Evolutionary conservation across 2,329 filamentous ascomycete species (phyloP), one percentile per base, ranked within the genome.

Genomic region (Sclerotinia glacialis): DNA sequence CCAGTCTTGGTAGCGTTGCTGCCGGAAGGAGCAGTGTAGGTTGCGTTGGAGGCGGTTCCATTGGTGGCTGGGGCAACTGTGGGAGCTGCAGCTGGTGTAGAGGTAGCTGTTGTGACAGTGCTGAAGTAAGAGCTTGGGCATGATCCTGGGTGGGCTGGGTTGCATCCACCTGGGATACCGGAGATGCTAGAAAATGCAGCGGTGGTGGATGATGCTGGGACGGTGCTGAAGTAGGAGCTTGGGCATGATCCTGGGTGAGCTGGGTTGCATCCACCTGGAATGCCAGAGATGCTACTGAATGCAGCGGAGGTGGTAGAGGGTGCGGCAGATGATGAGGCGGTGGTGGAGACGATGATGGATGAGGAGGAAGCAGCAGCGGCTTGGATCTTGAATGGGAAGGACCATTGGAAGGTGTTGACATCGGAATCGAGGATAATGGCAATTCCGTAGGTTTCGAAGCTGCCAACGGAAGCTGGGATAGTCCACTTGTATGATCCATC

Each of bases 381-480:
- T 11, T 65, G 55, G 62, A 77, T 72, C 64, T 71, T 69, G 74
- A 89, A 89, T 72, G 85, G 85, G 79, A 82, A 83, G 66, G 84
- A 86, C 82, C 83, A 88, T 81, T 89, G 85, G 82, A 85, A 86
- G 74, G 81, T 77, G 74, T 81, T 76, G 14, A 60, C 69, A 28
- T 78, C 64, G 9, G 46, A 77, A 71, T 83, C 81, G 46, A 82
- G 79, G 69, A 76, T 76, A 77, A 89, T 79, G 78, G 81, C 79
- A 75, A 89, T 79, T 71, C 86, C 86, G 77, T 88, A 89, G 73
- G 81, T 80, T 63, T 78, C 78, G 50, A 79, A 74, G 67, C 72
- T 72, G 69, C 81, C 83, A 37, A 84, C 79, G 37, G 74, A 69
- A 68, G 78, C 73, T 74, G 78, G 79, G 62, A 88, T 80, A 31